Evolutionary conservation across 2,329 filamentous ascomycete species (phyloP), one percentile per base, ranked within the genome.

Genomic region (Hypoxylon sp.): DNA sequence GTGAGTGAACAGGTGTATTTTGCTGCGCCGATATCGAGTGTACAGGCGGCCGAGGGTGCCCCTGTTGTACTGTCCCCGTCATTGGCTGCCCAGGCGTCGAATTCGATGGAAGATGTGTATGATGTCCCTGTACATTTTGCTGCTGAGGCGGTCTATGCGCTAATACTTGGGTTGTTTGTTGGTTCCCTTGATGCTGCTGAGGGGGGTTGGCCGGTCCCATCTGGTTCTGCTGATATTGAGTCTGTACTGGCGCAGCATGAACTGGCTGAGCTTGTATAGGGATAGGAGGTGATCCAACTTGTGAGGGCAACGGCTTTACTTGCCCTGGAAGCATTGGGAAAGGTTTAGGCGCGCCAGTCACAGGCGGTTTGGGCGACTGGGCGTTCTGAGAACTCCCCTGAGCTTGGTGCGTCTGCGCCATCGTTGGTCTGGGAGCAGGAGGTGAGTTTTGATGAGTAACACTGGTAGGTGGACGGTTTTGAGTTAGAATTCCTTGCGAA

Each of bases 301-400:
- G 76, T 5, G 75, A 77, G 13, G 75, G 74, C 17, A 77, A 52
- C 13, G 76, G 74, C 11, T 67, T 76, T 17, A 77, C 71, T 60
- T 78, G 76, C n/a, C 76, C 76, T 1, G 74, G 75, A 47, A 77
- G 71, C 75, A 76, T 76, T 42, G 76, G 76, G 51, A 71, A 76
- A 3, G 76, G 74, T 31, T 75, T 76, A 3, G 48, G 46, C 3
- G 26, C 29, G 31, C 68, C 60, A 13, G 51, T 58, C 17, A 44
- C 17, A 11, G 57, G 54, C 26, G 59, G 66, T 9, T 19, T 59
- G n/a, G 62, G 13, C 13, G 59, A 51, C 17, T 68, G 67, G 11
- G 3, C 19, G 17, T 17, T 19, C 24, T 72, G 67, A 5, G 24
- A 29, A 42, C 51, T 54, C 17, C 47, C 62, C 24, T 71, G 69